These are phyloP conservation scores for Microcos paniculata DNA, from an alignment of 345 rosid species.

Conservation along the genomic window DNA sequence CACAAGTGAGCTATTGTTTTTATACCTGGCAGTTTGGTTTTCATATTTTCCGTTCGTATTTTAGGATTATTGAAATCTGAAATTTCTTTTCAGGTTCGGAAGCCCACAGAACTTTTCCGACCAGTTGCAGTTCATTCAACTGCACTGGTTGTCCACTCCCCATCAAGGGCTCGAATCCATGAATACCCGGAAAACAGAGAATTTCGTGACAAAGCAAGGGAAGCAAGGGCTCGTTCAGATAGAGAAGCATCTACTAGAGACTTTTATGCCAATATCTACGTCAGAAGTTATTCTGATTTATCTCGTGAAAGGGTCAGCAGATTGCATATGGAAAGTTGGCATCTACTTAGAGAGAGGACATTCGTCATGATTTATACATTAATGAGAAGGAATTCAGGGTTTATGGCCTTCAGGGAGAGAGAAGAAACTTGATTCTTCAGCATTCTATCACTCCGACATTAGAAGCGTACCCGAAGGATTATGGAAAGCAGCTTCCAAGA, in stretches of 20 bases:
- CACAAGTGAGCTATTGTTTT: slow-evolving; percentile 40
- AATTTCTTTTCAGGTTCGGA: slow-evolving; percentile 57
- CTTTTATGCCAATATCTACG: slow-evolving; percentile 27
- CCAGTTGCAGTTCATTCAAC: slow-evolving; percentile 43
- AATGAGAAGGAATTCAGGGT: slow-evolving; percentile 61
- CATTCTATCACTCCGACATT: slow-evolving; percentile 24
- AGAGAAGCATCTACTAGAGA: slow-evolving; percentile 37
- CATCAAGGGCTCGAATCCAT: slow-evolving; percentile 20
- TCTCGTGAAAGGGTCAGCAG: slow-evolving; percentile 45
- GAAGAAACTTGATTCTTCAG: slow-evolving; percentile 45
- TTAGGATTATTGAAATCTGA: slow-evolving; percentile 4
- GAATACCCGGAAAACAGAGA: slow-evolving; percentile 23
- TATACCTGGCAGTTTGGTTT: slow-evolving; percentile 16
- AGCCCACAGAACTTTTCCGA: slow-evolving; percentile 65
- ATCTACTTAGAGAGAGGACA: slow-evolving; percentile 36
- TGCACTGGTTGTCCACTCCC: slow-evolving; percentile 22
- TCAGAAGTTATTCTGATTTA: slow-evolving; percentile 29
- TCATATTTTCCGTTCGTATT: neutral
- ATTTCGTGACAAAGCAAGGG: slow-evolving; percentile 30
- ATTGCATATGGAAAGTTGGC: slow-evolving; percentile 20
- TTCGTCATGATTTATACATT: slow-evolving; percentile 45
- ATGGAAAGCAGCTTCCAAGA: slow-evolving; percentile 36
- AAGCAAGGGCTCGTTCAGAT: slow-evolving; percentile 22
- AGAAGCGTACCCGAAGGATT: slow-evolving; percentile 37
- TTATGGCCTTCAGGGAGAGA: slow-evolving; percentile 59